A percentile compares a stretch with the other conserved stretches of the same genome.
Evolutionary conservation across 371 early-diverging fungal species (phyloP).

Genomic region (Chytridium lagenaria): DNA sequence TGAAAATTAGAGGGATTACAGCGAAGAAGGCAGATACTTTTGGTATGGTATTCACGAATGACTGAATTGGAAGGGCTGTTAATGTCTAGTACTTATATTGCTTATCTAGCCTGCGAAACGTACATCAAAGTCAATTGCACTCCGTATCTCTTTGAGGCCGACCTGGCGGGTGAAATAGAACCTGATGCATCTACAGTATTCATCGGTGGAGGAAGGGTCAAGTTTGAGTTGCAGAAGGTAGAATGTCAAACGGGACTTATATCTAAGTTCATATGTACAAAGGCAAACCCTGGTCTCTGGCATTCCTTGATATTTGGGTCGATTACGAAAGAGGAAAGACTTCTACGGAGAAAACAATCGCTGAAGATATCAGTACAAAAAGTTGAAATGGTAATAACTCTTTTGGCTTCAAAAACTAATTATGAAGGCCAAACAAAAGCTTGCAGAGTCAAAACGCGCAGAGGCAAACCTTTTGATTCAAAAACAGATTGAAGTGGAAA

Average conservation of each 20-base stretch:
- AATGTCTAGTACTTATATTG: neutral
- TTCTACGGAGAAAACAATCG: slow-evolving; percentile 26
- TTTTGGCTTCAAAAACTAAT: slow-evolving; percentile 4
- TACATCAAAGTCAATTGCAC: slow-evolving; percentile 58
- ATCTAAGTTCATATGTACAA: neutral
- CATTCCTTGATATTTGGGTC: slow-evolving; percentile 5
- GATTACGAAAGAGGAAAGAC: slow-evolving; percentile 14
- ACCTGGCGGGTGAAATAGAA: slow-evolving; percentile 43
- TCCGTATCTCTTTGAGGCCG: slow-evolving; percentile 59
- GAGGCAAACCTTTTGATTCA: slow-evolving; percentile 45
- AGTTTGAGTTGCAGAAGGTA: slow-evolving; percentile 50
- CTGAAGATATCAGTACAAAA: too few species aligned
- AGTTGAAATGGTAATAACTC: too few species aligned
- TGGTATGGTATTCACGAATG: slow-evolving; percentile 26
- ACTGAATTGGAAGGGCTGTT: neutral
- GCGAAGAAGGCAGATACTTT: slow-evolving; percentile 50
- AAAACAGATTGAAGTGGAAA: slow-evolving; percentile 54
- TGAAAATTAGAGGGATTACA: slow-evolving; percentile 43
- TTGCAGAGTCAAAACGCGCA: slow-evolving; percentile 37
- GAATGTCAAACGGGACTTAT: too few species aligned
- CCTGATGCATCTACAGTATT: slow-evolving; percentile 40
- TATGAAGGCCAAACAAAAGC: slow-evolving; percentile 33
- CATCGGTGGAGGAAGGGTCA: slow-evolving; percentile 45
- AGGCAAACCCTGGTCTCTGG: slow-evolving; percentile 36
- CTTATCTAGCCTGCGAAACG: slow-evolving; percentile 44